Evolutionary conservation across 2,329 filamentous ascomycete species (phyloP), one percentile per base, ranked within the genome.

Genomic region (Pseudocercospora eumusae): DNA sequence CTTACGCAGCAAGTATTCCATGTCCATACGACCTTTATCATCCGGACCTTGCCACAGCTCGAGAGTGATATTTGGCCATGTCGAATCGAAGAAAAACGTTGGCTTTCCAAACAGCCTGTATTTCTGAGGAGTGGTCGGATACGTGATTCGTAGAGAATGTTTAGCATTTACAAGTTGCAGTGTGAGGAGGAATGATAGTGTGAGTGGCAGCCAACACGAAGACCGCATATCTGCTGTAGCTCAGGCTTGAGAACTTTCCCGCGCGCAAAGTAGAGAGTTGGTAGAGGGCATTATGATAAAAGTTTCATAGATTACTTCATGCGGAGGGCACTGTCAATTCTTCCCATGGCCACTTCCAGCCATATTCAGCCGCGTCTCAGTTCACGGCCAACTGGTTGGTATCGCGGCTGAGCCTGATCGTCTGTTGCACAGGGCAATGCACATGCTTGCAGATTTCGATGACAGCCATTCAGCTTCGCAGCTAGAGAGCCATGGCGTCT

Each of bases 31-130:
- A 8, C 52, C 52, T 36, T 55, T 4, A 20, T 33, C 28, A 25
- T 55, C 33, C 10, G 52, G 28, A 18, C 52, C 52, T 27, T 57
- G 55, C 55, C 55, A 57, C 18, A 44, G 27, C 36, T 57, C 55
- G 7, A 57, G 36, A 8, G 36, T 57, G 55, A 44, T 57, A 27
- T 47, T 47, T 18, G 42, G 40, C 20, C 21, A 57, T 21, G 36
- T 21, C 3, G 42, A 33, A 4, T 33, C 40, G 13, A 33, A 33
- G 13, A 31, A 49, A 18, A 58, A 45, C 4, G 27, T 21, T 18
- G 40, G 36, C 18, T 44, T n/a, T 6, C 18, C 18, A 23, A 18
- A 13, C 3, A 49, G 15, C 15, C 23, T 49, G 45, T 21, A 49
- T 25, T 49, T 6, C 45, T 49, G 45, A 27, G n/a, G 45, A 21